A percentile compares a stretch with the other conserved stretches of the same genome.
Conservation (phyloP, 192 early-diverging fungal species). For the Spizellomyces sp. region DNA sequence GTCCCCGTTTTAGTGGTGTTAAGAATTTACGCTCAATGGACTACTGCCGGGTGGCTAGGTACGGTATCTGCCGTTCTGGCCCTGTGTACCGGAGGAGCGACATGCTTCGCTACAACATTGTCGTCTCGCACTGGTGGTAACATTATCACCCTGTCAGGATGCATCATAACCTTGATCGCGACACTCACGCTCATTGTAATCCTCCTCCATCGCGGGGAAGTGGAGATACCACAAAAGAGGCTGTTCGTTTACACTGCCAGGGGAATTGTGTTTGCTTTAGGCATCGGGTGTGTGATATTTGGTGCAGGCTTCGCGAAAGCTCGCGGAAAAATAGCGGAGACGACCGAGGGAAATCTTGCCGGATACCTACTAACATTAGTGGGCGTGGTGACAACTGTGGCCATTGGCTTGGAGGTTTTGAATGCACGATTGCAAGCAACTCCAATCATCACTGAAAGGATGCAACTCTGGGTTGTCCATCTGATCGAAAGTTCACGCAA, state of each 20-base stretch:
- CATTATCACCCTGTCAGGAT: conserved; percentile 2
- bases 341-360: too few relatives aligned
- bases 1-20: background rate
- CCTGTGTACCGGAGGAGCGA: background rate
- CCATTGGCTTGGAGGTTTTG: conserved; percentile 1
- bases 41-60: background rate
- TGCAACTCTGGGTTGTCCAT: background rate
- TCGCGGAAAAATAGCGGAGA: background rate
- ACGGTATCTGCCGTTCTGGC: background rate
- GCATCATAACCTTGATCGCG: background rate
- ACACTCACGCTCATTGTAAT: conserved; percentile 4
- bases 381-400: background rate
- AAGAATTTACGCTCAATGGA: conserved; percentile 1
- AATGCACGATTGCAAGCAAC: background rate
- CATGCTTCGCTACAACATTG: background rate
- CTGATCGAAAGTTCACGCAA: background rate
- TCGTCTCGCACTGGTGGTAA: background rate
- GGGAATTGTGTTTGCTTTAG: background rate
- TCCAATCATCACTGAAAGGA: too few relatives aligned
- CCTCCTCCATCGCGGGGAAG: conserved; percentile 4
- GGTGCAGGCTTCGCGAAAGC: background rate
- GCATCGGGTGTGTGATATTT: background rate
- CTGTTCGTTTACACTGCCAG: background rate
- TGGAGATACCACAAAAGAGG: background rate
- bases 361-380: background rate